A percentile compares a stretch with the other conserved stretches of the same genome.
These are phyloP conservation scores for Collybiopsis luxurians DNA, from an alignment of 768 basidiomycete species.

Conservation along the genomic window DNA sequence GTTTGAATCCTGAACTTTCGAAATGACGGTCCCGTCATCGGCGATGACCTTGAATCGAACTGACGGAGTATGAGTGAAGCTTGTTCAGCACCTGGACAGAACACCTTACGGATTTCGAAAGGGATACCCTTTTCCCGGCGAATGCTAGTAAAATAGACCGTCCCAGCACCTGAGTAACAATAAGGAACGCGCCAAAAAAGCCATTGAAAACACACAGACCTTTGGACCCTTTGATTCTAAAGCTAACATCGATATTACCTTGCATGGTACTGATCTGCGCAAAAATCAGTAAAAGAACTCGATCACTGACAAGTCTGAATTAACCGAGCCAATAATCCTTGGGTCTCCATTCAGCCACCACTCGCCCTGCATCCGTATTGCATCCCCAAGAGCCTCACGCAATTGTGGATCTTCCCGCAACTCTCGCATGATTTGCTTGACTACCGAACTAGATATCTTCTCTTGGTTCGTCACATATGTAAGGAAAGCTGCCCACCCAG, in stretches of 20 bases:
- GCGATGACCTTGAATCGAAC: slow-evolving; percentile 41
- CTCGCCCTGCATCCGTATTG: slow-evolving; percentile 34
- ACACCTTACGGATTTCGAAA: slow-evolving; percentile 41
- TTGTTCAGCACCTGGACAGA: neutral
- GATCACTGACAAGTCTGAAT: slow-evolving; percentile 27
- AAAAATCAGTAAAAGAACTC: neutral
- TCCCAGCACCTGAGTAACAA: slow-evolving; percentile 40
- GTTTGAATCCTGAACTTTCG: neutral
- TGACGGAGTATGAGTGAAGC: slow-evolving; percentile 10
- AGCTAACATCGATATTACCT: slow-evolving; percentile 53
- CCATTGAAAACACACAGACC: slow-evolving; percentile 22
- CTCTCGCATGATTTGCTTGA: slow-evolving; percentile 40
- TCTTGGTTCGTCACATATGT: slow-evolving; percentile 52
- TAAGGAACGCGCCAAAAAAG: neutral
- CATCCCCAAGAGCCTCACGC: slow-evolving; percentile 42
- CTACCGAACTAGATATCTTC: slow-evolving; percentile 50
- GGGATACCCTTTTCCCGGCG: slow-evolving; percentile 46
- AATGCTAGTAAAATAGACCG: slow-evolving; percentile 59
- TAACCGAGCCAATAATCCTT: slow-evolving; percentile 52
- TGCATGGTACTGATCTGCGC: slow-evolving; percentile 47
- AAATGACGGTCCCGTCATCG: slow-evolving; percentile 35
- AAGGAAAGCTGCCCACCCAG: slow-evolving; percentile 49
- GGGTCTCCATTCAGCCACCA: slow-evolving; percentile 55
- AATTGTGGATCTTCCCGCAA: slow-evolving; percentile 36
- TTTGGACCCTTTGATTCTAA: slow-evolving; percentile 49